Conservation (phyloP, 352 stramenopile genomes). For the Globisporangium nodosum region DNA sequence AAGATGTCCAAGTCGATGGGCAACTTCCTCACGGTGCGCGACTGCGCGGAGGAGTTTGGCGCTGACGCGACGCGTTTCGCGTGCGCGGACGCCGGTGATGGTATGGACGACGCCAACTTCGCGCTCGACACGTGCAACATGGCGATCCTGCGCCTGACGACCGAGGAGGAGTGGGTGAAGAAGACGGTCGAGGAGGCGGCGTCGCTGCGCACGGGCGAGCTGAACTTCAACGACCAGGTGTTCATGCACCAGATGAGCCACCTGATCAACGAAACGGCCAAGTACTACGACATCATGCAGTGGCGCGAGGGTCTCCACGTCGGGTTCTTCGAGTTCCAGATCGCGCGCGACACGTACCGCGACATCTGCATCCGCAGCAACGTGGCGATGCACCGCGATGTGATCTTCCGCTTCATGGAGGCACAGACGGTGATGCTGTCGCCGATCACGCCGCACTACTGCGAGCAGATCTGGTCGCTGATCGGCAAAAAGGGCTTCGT, state of each 20-base stretch:
- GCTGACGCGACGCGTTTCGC: conserved; percentile 97
- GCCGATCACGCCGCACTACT: conserved; percentile 95
- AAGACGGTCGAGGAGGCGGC: conserved; percentile 84
- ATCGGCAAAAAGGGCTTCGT: conserved; percentile 91
- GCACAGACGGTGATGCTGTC: conserved; percentile 92
- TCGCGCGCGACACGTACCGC: conserved; percentile 96
- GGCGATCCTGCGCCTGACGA: conserved; percentile 96
- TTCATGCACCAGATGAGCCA: conserved; percentile 98
- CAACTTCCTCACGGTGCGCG: conserved; percentile 99
- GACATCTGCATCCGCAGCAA: conserved; percentile 89
- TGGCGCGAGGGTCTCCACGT: conserved; percentile 96
- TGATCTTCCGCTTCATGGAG: conserved; percentile 94
- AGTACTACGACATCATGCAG: conserved; percentile 87
- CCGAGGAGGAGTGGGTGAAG: conserved; percentile 97
- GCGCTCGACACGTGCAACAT: conserved; percentile 95
- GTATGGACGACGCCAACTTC: conserved; percentile 99
- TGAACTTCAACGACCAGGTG: conserved; percentile 92
- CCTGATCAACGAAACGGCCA: conserved; percentile 88
- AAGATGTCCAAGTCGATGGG: conserved; percentile 99
- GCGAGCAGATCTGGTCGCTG: conserved; percentile 91
- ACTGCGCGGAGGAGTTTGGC: conserved; percentile 94
- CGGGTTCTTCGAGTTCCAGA: conserved; percentile 99
- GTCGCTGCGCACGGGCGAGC: conserved; percentile 70
- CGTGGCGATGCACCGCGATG: conserved; percentile 88
- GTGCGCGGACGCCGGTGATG: conserved; percentile 96